Base-by-base conservation (phyloP, 805 yeast genomes). In the Sungouiozyma intestinalis region DNA sequence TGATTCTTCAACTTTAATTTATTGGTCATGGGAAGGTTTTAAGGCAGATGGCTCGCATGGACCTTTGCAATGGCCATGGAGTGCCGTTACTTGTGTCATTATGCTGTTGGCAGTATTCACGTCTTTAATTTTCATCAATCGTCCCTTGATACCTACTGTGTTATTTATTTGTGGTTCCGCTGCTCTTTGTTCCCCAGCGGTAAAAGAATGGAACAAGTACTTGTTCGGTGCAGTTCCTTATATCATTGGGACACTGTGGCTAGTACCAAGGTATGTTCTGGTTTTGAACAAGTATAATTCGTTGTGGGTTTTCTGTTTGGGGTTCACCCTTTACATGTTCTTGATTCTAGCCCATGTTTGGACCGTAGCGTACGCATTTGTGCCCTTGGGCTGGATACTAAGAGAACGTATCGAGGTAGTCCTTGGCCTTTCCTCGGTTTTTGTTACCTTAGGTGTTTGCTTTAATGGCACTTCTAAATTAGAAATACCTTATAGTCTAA, bases 321-420 rank as follows among this genome's bases (percentile, higher is more conserved):
- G 75, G 0, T 73, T 74, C 43, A 54, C 77, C 4, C 49, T 75
- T 36, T 65, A 73, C 47, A 67, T 79, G 40, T 38, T 81, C 3
- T 58, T 85, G 32, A 70, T 81, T 19, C 69, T 92, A 47, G 94
- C 83, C 4, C 90, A 87, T 61, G 94, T 90, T 40, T 90, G 97
- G 97, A 81, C 83, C 35, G 97, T 92, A 37, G 98, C 98, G 0
- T 92, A 92, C 62, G 97, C 98, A 0, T 92, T 92, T 66, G 98
- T 92, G 38, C 98, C 98, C 9, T 88, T 85, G 46, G 98, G 98
- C 7, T 80, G 81, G 58, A 46, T 83, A 17, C 68, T 92, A 40
- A 76, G 98, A 56, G 98, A 92, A 63, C 75, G 96, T 60, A 81
- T 92, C 1, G 95, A 86, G 60, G 62, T 83, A 37, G 74, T 92